Evolutionary conservation across 768 basidiomycete species (phyloP).

Genomic region (Hericium erinaceus): DNA sequence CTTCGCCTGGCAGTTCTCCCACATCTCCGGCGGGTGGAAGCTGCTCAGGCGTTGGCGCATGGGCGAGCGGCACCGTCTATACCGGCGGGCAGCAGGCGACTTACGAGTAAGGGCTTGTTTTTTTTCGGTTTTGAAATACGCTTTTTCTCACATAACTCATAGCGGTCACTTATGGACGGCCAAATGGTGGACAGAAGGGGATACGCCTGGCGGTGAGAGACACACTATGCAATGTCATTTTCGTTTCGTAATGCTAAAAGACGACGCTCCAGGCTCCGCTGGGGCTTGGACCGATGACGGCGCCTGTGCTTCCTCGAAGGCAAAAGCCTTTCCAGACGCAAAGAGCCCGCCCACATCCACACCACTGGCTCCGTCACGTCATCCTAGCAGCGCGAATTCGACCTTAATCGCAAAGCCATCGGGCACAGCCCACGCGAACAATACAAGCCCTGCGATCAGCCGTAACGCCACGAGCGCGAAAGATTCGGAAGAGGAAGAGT

Average conservation of each 20-base stretch:
- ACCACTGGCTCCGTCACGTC: neutral
- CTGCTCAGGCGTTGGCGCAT: slow-evolving; percentile 43
- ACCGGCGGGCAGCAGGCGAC: slow-evolving; percentile 42
- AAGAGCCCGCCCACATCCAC: neutral
- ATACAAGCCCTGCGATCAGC: neutral
- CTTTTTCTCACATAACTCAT: neutral
- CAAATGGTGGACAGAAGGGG: slow-evolving; percentile 54
- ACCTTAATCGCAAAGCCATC: neutral
- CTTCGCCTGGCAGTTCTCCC: slow-evolving; percentile 5
- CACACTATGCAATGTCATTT: too few relatives aligned
- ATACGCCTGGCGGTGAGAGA: slow-evolving; percentile 34
- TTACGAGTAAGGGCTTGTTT: slow-evolving; percentile 33
- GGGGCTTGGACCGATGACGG: slow-evolving; percentile 53
- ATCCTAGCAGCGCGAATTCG: neutral
- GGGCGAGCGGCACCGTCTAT: slow-evolving; percentile 39
- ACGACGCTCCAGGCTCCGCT: slow-evolving; percentile 27
- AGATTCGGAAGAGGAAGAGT: neutral
- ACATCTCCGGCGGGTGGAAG: slow-evolving; percentile 20
- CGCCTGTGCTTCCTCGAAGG: slow-evolving; percentile 27
- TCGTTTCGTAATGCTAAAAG: too few relatives aligned
- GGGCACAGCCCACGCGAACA: neutral
- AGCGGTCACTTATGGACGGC: slow-evolving; percentile 39
- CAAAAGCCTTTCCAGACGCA: neutral
- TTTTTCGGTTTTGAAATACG: neutral
- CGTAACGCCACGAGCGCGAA: neutral